Conservation (phyloP, 2,329 filamentous ascomycete species). For the Ascochyta rabiei region DNA sequence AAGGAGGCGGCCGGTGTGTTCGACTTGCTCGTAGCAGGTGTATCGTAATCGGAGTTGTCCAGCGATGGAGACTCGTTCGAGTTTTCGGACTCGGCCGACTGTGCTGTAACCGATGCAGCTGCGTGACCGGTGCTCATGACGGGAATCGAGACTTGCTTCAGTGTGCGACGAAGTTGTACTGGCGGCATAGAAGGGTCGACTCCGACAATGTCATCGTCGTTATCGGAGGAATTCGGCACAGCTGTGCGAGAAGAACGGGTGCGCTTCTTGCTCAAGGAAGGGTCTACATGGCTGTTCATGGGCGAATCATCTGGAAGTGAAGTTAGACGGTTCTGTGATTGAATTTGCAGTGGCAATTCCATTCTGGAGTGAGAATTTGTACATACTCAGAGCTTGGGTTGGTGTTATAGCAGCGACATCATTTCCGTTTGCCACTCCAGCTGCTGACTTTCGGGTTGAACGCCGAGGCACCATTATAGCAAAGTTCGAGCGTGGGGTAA, state of each 20-base stretch:
- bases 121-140: slow-evolving; percentile 22
- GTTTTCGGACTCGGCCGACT: slow-evolving; percentile 27
- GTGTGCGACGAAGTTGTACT: slow-evolving; percentile 26
- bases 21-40: slow-evolving; percentile 65
- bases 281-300: background rate
- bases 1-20: slow-evolving; percentile 59
- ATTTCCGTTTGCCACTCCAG: slow-evolving; percentile 15
- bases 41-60: slow-evolving; percentile 60
- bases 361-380: background rate
- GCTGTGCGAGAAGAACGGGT: slow-evolving; percentile 33
- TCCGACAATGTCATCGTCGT: slow-evolving; percentile 30
- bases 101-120: slow-evolving; percentile 19
- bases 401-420: slow-evolving; percentile 4
- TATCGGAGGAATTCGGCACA: slow-evolving; percentile 43
- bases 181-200: slow-evolving; percentile 8
- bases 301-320: slow-evolving; percentile 5
- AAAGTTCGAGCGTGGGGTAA: background rate
- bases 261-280: slow-evolving; percentile 18
- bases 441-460: slow-evolving; percentile 32
- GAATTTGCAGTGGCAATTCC: background rate
- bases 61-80: slow-evolving; percentile 41
- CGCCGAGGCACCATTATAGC: slow-evolving; percentile 33
- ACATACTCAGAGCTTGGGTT: slow-evolving; percentile 1
- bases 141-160: slow-evolving; percentile 45
- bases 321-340: background rate